These are phyloP conservation scores for Chlorella sorokiniana DNA, from an alignment of 139 green algal species.

Conservation along the genomic window DNA sequence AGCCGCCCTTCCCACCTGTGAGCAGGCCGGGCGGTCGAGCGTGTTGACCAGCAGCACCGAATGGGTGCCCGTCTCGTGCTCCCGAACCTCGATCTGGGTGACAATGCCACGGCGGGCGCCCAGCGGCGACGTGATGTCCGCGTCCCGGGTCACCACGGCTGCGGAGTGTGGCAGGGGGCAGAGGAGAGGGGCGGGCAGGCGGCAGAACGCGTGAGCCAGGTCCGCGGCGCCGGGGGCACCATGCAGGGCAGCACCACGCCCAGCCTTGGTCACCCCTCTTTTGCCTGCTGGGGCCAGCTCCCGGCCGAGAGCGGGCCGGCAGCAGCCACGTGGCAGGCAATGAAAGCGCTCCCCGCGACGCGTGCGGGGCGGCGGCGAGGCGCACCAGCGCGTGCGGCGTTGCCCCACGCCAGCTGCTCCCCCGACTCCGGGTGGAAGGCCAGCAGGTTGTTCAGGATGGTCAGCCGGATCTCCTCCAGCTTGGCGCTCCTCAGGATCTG, in stretches of 20 bases:
- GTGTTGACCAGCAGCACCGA: conserved; percentile 67
- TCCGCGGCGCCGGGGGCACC: too few relatives aligned
- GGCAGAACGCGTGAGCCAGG: too few relatives aligned
- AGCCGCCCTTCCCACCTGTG: conserved; percentile 25
- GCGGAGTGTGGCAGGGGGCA: background rate
- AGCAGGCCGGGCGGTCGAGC: conserved; percentile 73
- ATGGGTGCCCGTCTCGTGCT: conserved; percentile 48
- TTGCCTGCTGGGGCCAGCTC: too few relatives aligned
- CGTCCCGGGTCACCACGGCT: conserved; percentile 11
- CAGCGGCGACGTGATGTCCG: conserved; percentile 59
- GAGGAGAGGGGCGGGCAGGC: too few relatives aligned
- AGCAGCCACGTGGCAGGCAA: background rate
- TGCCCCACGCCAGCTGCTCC: conserved; percentile 49
- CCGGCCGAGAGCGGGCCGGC: too few relatives aligned
- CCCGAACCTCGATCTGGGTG: conserved; percentile 49
- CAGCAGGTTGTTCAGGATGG: conserved; percentile 76
- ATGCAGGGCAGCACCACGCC: too few relatives aligned
- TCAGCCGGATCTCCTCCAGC: conserved; percentile 92
- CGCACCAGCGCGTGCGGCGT: conserved; percentile 39
- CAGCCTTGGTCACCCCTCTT: too few relatives aligned
- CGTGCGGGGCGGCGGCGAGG: conserved; percentile 27
- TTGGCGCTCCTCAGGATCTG: conserved; percentile 73
- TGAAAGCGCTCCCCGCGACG: conserved; percentile 2
- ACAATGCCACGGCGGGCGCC: conserved; percentile 49
- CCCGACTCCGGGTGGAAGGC: conserved; percentile 82